Base-by-base conservation (phyloP, 257 asterid genomes). In the Plantago elongata region DNA sequence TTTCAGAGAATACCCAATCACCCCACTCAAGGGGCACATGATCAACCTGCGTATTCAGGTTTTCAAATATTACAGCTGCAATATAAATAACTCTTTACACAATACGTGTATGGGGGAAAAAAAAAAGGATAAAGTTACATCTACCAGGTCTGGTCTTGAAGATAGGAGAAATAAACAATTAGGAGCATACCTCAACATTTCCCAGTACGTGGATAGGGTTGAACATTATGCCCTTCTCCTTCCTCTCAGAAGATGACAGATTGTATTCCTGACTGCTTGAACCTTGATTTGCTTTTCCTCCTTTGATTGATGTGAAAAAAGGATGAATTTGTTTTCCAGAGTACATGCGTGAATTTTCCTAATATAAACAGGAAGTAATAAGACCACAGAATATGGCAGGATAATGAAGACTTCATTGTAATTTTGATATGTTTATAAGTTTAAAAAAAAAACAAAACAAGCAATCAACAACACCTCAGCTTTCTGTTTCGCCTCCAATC, bases 251-350 rank as follows among this genome's bases (percentile, higher is more conserved):
- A 64, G 78, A 60, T 56, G 62, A 65, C 63, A 62, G 60, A 12
- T 67, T 74, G 55, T 62, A 76, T 67, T 78, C 91, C 70, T 79
- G 54, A 55, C 78, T 83, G 74, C 62, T 75, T 57, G 69, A 70
- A 59, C 77, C 85, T 78, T 80, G 87, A 72, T 74, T 76, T 67
- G 69, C 49, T 77, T 85, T 89, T 34, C 77, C 88, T 63, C 73
- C 78, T 79, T 87, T 89, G 78, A 78, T 9, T 58, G 87, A 82
- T 45, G 74, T 75, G 74, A 93, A 93, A 85, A 93, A 87, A 11
- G 97, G 99, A 87, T 93, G 96, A 15, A 87, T 76, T 83, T 87
- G 84, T 75, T 74, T 78, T 72, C 97, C 99, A 60, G 95, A 79
- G 80, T 77, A 92, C 59, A 89, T 72, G 42, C 95, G 84, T 11